Base-by-base conservation (phyloP, 345 rosid species). In the Populus alba region DNA sequence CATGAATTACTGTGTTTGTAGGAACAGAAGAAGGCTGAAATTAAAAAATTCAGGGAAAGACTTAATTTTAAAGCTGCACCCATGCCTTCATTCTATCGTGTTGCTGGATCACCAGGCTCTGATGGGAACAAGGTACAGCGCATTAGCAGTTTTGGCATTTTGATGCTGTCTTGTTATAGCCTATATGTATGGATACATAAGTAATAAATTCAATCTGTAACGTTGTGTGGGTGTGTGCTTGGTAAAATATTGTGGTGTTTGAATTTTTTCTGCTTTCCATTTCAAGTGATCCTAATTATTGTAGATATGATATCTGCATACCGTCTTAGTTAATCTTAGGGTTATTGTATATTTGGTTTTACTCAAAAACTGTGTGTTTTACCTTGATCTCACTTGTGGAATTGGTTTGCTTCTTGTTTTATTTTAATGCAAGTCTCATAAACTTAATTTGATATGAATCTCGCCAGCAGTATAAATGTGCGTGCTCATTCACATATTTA, bases 31-130 rank as follows among this genome's bases (percentile, higher is more conserved):
- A 85, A 91, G 73, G 92, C 90, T 67, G 95, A 91, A 78, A 87
- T 92, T 31, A 89, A 90, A 75, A 88, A 86, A 61, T 72, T 89
- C 65, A 85, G 97, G 66, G 90, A 87, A 80, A 89, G 92, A 85
- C 94, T 95, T 41, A 91, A 95, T 77, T 94, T 95, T 75, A 92
- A 90, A 81, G 97, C 98, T 71, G 88, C 83, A 27, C 97, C 97
- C 23, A 90, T 92, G 97, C 97, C 98, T 82, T 89, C 93, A 71
- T 95, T 95, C 85, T 92, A 95, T 80, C 89, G 87, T 43, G 77
- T 11, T 33, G 61, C 78, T 8, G 66, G 69, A 37, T 41, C 80
- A 51, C 83, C 78, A 16, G 81, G 22, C 25, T 87, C 87, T 53
- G 82, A 67, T 57, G 87, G 82, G 78, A 83, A 77, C 85, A 90